These are phyloP conservation scores for Favolaschia claudopus DNA, from an alignment of 768 basidiomycete genomes.

Conservation along the genomic window DNA sequence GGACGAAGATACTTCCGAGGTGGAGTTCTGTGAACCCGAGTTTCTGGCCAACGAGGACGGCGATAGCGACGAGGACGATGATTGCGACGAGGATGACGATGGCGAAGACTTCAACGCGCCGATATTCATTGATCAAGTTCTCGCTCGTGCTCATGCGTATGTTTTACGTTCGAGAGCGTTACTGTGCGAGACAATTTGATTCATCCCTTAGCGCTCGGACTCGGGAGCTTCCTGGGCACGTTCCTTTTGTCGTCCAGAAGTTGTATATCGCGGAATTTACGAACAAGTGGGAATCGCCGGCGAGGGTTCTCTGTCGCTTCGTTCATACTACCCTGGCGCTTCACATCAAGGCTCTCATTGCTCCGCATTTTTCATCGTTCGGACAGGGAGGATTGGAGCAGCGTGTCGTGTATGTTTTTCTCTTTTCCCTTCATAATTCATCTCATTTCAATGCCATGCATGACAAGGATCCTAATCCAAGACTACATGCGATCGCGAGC, in stretches of 20 bases:
- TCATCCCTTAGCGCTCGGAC: slow-evolving; percentile 79
- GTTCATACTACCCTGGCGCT: slow-evolving; percentile 44
- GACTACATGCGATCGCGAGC: slow-evolving; percentile 58
- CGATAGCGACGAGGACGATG: no score
- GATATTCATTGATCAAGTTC: slow-evolving; percentile 6
- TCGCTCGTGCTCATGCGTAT: slow-evolving; percentile 3
- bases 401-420: slow-evolving; percentile 49
- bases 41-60: slow-evolving; percentile 13
- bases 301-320: slow-evolving; percentile 48
- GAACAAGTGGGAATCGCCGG: slow-evolving; percentile 56
- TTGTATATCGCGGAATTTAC: slow-evolving; percentile 55
- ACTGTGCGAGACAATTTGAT: no score
- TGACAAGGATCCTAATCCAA: slow-evolving; percentile 55
- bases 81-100: no score
- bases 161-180: no score
- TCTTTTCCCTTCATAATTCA: slow-evolving; percentile 22
- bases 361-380: slow-evolving; percentile 57
- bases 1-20: no score
- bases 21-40: background rate
- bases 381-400: slow-evolving; percentile 61
- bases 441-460: slow-evolving; percentile 31
- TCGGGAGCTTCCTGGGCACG: slow-evolving; percentile 73
- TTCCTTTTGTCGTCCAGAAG: slow-evolving; percentile 67
- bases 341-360: slow-evolving; percentile 52
- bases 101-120: background rate